Conservation (phyloP, 805 yeast species). For the Nakazawaea pomicola region DNA sequence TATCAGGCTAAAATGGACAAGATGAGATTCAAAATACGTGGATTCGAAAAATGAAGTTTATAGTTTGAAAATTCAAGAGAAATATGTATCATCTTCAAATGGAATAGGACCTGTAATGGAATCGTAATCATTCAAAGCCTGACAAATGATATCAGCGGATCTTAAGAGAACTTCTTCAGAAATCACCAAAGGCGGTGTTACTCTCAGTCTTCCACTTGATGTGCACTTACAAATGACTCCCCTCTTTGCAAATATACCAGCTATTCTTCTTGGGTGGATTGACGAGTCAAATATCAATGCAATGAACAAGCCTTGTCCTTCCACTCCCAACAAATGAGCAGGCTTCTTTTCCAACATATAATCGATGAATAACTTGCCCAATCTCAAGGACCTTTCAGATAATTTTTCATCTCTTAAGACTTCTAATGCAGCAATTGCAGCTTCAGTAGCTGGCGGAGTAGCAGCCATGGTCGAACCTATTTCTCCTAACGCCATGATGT, state of each 20-base stretch:
- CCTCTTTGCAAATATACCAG: constrained; percentile 19
- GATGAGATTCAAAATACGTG: neutral
- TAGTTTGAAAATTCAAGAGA: constrained; percentile 2
- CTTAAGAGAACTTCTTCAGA: constrained; percentile 15
- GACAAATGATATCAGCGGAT: constrained; percentile 21
- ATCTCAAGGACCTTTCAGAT: constrained; percentile 15
- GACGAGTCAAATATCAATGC: constrained; percentile 19
- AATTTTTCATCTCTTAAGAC: constrained; percentile 23
- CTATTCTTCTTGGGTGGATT: constrained; percentile 18
- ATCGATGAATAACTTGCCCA: constrained; percentile 17
- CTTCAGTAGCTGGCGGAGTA: constrained; percentile 25
- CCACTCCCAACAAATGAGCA: constrained; percentile 16
- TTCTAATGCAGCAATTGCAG: constrained; percentile 24
- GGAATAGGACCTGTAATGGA: constrained; percentile 11
- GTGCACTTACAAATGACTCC: constrained; percentile 20
- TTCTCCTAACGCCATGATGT: constrained; percentile 18
- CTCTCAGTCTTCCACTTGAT: constrained; percentile 20
- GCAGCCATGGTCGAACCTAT: constrained; percentile 27
- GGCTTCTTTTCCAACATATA: constrained; percentile 15
- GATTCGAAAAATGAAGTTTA: constrained; percentile 1
- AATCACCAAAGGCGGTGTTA: constrained; percentile 25
- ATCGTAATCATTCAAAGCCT: constrained; percentile 12
- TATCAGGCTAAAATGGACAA: constrained; percentile 5
- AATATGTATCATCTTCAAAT: constrained; percentile 9
- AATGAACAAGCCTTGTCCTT: constrained; percentile 21